Percentiles rank a stretch among this genome's conserved stretches.
These are phyloP conservation scores for Lactarius indigo DNA, from an alignment of 768 basidiomycete genomes.

Conservation along the genomic window DNA sequence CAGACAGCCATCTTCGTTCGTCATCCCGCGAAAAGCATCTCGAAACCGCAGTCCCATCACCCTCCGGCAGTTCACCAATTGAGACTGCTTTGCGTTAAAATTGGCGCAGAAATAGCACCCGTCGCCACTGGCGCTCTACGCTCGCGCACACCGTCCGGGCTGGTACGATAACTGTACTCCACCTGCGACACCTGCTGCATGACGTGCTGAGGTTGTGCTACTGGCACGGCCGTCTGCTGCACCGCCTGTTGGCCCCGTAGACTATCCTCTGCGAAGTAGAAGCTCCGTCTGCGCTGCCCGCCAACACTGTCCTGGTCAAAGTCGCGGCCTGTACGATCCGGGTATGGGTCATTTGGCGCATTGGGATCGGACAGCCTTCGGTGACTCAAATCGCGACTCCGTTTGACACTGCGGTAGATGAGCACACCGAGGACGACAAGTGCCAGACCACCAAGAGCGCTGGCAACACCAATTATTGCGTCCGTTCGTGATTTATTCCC, in stretches of 20 bases:
- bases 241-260: slow-evolving; percentile 38
- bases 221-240: background rate
- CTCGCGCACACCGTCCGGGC: slow-evolving; percentile 46
- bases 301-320: slow-evolving; percentile 78
- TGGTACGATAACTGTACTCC: slow-evolving; percentile 35
- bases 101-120: slow-evolving; percentile 68
- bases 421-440: slow-evolving; percentile 71
- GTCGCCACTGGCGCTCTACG: slow-evolving; percentile 52
- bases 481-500: slow-evolving; percentile 58
- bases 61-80: slow-evolving; percentile 58
- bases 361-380: slow-evolving; percentile 59
- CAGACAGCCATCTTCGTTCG: background rate
- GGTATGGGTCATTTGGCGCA: slow-evolving; percentile 44
- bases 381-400: slow-evolving; percentile 67
- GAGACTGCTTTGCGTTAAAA: slow-evolving; percentile 78
- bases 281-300: slow-evolving; percentile 68
- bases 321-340: slow-evolving; percentile 52
- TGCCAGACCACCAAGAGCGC: slow-evolving; percentile 74
- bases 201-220: slow-evolving; percentile 36
- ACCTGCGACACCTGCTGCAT: slow-evolving; percentile 31
- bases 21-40: background rate
- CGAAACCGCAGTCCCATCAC: background rate
- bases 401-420: slow-evolving; percentile 62
- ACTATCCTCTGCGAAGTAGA: slow-evolving; percentile 86
- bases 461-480: slow-evolving; percentile 89